Evolutionary conservation across 164 flowering plant genomes (phyloP), one percentile per base, ranked within the genome.

Genomic region (Vitis rotundifolia): DNA sequence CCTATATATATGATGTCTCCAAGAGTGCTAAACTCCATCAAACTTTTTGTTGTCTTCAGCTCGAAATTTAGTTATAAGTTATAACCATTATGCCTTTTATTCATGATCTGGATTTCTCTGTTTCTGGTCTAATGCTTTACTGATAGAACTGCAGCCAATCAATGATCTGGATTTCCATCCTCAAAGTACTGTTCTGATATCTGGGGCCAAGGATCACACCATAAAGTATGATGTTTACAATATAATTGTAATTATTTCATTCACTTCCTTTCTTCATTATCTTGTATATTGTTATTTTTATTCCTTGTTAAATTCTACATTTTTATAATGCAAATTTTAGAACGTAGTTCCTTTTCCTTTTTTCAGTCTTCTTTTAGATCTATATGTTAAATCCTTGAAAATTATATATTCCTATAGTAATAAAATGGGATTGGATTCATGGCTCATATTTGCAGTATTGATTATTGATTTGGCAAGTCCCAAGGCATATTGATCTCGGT

Each of bases 101-200:
- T 22, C 28, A n/a, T 9, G 16, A 8, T 12, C 26, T 2, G 54
- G 55, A 68, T 44, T 5, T 59, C 48, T 18, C 12, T n/a, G 12
- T 11, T 68, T 52, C n/a, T 57, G 37, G 44, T 61, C 69, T 69
- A 50, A 64, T 29, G 13, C 31, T 48, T 68, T 63, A n/a, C 59
- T 49, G 12, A 18, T 57, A 12, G 66, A 53, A 66, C 11, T 89
- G 88, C 94, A 92, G 96, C 91, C 97, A 64, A 77, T 92, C 69
- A 92, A 92, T 84, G 97, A 92, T 78, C 69, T 92, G 86, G 97
- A 90, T 83, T 90, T 92, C 77, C 97, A 92, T 75, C 96, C 97
- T 73, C 92, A 83, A 68, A 84, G 74, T 74, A 64, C 88, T 31
- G 71, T 92, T 63, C 73, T 92, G 69, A 87, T 90, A 77, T 90